These are phyloP conservation scores for Paecilomyces formosus DNA, from an alignment of 2,329 filamentous ascomycete species.

Conservation along the genomic window DNA sequence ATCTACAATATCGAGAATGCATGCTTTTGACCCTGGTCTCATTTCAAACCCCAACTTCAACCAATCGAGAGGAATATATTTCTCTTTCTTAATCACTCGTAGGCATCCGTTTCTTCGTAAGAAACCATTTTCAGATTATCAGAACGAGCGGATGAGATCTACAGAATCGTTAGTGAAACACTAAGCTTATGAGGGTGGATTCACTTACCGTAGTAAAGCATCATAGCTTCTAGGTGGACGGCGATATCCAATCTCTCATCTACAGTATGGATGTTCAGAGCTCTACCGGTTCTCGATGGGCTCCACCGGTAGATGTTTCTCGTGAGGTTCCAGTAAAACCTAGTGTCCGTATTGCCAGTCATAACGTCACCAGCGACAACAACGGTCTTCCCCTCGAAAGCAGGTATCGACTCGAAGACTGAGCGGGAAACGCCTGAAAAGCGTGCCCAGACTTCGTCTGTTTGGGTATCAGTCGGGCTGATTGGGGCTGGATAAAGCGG, in stretches of 20 bases:
- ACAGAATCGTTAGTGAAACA: background rate
- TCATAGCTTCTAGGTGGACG: slow-evolving; percentile 36
- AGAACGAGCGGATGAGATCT: slow-evolving; percentile 8
- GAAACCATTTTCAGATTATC: background rate
- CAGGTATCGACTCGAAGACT: slow-evolving; percentile 30
- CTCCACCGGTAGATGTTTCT: slow-evolving; percentile 47
- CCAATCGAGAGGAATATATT: background rate
- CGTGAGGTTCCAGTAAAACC: slow-evolving; percentile 47
- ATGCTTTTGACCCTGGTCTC: too few relatives aligned
- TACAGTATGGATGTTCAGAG: slow-evolving; percentile 44
- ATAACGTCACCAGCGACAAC: slow-evolving; percentile 40
- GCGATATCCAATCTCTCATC: slow-evolving; percentile 41
- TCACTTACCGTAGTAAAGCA: slow-evolving; percentile 35
- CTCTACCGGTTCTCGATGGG: slow-evolving; percentile 37
- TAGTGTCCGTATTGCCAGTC: slow-evolving; percentile 48
- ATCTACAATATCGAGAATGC: too few relatives aligned
- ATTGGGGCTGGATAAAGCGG: slow-evolving; percentile 24
- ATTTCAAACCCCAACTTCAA: too few relatives aligned
- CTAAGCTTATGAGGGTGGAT: slow-evolving; percentile 1
- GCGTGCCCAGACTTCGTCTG: slow-evolving; percentile 24
- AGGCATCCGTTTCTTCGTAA: background rate
- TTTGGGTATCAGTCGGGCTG: slow-evolving; percentile 24
- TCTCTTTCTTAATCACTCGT: background rate
- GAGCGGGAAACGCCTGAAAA: slow-evolving; percentile 34
- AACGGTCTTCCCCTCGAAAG: slow-evolving; percentile 25